These are phyloP conservation scores for Hypoxylon sp. DNA, from an alignment of 2,329 filamentous ascomycete species.

Conservation along the genomic window DNA sequence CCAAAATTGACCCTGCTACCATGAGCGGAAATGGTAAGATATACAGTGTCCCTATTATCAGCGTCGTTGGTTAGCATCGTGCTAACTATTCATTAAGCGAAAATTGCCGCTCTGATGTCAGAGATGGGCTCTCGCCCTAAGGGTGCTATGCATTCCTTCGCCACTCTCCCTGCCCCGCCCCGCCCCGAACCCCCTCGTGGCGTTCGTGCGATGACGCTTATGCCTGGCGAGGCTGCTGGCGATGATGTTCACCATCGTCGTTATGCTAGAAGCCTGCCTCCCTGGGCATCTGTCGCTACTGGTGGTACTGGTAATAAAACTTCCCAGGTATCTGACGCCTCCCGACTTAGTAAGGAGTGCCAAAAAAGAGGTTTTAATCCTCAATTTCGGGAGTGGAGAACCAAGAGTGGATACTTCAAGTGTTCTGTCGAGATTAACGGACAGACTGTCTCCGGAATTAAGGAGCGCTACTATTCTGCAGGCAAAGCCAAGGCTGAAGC, in stretches of 20 bases:
- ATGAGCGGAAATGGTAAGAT: neutral
- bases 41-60: neutral
- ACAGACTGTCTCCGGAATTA: neutral
- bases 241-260: neutral
- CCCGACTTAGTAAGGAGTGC: constrained; percentile 46
- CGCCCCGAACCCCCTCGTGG: neutral
- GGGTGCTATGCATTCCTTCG: neutral
- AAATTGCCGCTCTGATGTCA: neutral
- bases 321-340: neutral
- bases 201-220: neutral
- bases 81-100: neutral
- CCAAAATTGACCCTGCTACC: neutral
- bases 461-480: neutral
- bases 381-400: constrained; percentile 42
- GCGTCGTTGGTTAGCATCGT: neutral
- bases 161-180: neutral
- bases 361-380: constrained; percentile 53
- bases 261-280: neutral
- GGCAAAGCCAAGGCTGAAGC: neutral
- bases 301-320: neutral
- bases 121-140: neutral
- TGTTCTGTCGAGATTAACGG: neutral
- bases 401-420: neutral
- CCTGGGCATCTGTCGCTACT: neutral
- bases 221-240: neutral